Conservation (phyloP, 202 grass and related monocot species). For the Zoysia matrella region DNA sequence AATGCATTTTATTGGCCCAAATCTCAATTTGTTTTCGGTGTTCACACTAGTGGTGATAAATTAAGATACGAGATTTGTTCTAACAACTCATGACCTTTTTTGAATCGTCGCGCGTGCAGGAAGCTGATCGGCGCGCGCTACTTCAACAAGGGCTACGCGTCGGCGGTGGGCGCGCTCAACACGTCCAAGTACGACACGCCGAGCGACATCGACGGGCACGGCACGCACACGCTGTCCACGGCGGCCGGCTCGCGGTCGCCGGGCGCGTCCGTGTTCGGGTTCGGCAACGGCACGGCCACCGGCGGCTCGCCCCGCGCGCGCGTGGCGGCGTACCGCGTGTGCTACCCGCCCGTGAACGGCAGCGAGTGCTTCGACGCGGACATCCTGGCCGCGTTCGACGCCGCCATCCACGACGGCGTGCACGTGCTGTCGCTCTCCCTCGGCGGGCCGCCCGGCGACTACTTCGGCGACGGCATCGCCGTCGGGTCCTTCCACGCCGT, state of each 20-base stretch:
- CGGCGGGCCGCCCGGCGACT: constrained; percentile 40
- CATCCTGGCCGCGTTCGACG: constrained; percentile 82
- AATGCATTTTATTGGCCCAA: neutral
- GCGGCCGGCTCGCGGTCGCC: constrained; percentile 55
- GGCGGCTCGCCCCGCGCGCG: constrained; percentile 68
- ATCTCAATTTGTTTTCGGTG: neutral
- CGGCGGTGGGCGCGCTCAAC: neutral
- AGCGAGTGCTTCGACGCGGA: constrained; percentile 73
- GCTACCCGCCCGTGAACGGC: constrained; percentile 57
- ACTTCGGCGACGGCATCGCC: constrained; percentile 56
- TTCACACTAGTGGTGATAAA: neutral
- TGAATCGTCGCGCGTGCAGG: constrained; percentile 36
- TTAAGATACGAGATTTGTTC: neutral
- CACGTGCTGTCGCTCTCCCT: constrained; percentile 57
- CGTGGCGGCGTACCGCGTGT: constrained; percentile 84
- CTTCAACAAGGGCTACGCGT: constrained; percentile 67
- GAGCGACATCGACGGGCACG: constrained; percentile 73
- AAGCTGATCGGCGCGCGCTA: constrained; percentile 88
- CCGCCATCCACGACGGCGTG: constrained; percentile 66
- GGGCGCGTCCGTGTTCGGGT: constrained; percentile 60
- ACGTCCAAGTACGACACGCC: constrained; percentile 55
- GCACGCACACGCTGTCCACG: constrained; percentile 94
- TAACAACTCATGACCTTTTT: too few species aligned
- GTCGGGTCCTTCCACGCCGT: constrained; percentile 86
- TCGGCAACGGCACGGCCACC: constrained; percentile 66